Base-by-base conservation (phyloP, 371 early-diverging fungal genomes). In the Mucor piriformis region DNA sequence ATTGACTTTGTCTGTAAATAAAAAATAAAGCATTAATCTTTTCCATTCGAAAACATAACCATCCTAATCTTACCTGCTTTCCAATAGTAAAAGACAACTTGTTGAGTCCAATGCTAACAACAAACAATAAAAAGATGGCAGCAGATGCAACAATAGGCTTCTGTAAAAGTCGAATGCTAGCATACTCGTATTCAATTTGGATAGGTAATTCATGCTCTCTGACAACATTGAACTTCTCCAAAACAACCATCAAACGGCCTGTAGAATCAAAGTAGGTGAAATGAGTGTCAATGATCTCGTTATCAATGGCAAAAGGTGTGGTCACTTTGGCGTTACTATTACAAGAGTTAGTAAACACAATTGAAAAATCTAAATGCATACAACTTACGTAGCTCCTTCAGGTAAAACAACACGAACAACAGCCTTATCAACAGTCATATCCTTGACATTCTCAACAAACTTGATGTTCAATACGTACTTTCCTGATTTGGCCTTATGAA, bases 311-410 rank as follows among this genome's bases (percentile, higher is more conserved):
- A 59, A 89, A 85, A 35, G 88, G 89, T 3, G 77, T 50, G 20
- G 69, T 52, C 0, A 92, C 79, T 62, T 88, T 67, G 44, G 90
- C 76, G 66, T 88, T 72, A 15, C 83, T 82, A 54, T 48, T 16
- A 18, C 4, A 52, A 6, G 16, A 35, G 38, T 2, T n/a, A 52
- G 6, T 42, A 50, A 21, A 3, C 21, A 43, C 16, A 40, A 43
- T 2, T 8, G 16, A n/a, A 3, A n/a, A 3, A 5, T 43, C 10
- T 16, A 40, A 40, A 13, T 15, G 21, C 1, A 16, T 8, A 46
- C 23, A 18, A 81, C 83, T 70, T 88, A 92, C 88, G 61, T 73
- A 0, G 96, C 92, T 34, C 99, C 98, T 67, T 98, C 97, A 3
- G 99, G 99, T 34, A 98, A 79, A 48, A 93, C 85, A 16, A 96